phyloP scores from a whole-genome alignment of 108 stramenopile genomes.

The Cyclostephanos invisitatus region DNA sequence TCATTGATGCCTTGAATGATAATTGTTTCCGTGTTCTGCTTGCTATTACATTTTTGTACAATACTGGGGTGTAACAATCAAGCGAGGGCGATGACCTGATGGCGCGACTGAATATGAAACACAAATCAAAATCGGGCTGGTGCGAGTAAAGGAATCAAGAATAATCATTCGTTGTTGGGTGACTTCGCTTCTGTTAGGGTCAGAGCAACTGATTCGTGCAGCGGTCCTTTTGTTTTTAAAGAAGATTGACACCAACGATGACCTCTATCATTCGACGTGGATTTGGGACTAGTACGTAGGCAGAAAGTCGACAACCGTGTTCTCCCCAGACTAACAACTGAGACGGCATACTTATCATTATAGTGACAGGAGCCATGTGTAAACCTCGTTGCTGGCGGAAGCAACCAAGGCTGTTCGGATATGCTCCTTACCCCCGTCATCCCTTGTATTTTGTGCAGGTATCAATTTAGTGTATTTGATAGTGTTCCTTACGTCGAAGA shows the following conservation, averaged over 20 bases:
- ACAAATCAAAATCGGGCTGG: too few species aligned
- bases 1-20: too few species aligned
- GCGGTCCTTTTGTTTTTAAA: neutral
- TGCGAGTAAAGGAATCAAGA: too few species aligned
- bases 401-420: slow-evolving; percentile 40
- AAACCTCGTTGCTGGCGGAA: slow-evolving; percentile 31
- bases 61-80: too few species aligned
- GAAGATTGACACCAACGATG: neutral
- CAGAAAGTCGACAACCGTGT: neutral
- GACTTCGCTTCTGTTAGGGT: neutral
- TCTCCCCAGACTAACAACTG: neutral
- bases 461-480: slow-evolving; percentile 47
- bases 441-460: slow-evolving; percentile 9
- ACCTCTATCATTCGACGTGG: neutral
- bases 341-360: neutral
- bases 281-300: neutral
- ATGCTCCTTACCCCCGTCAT: slow-evolving; percentile 29
- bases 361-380: slow-evolving; percentile 28
- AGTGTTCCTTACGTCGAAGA: slow-evolving; percentile 28
- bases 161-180: too few species aligned
- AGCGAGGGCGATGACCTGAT: too few species aligned
- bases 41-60: too few species aligned
- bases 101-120: too few species aligned
- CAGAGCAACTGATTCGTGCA: neutral
- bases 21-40: too few species aligned